Percentiles rank a stretch among this genome's conserved stretches.
Evolutionary conservation across 2,329 filamentous ascomycete species (phyloP).

Genomic region (Aspergillus felis): DNA sequence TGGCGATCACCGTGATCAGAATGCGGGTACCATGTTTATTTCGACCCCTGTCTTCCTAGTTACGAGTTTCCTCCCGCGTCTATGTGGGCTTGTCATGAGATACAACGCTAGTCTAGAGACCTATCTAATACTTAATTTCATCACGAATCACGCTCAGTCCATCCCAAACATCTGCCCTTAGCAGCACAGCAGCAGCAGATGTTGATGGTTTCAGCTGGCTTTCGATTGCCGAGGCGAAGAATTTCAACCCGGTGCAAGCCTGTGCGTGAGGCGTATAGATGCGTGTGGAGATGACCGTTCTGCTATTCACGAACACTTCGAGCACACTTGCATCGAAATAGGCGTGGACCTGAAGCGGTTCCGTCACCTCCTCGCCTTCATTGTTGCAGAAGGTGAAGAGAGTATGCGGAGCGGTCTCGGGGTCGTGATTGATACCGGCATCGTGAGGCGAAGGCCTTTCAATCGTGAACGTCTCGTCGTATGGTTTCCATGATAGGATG

Average conservation of each 20-base stretch:
- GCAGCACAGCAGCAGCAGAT: slow-evolving; percentile 9
- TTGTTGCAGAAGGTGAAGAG: slow-evolving; percentile 37
- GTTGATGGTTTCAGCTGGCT: background rate
- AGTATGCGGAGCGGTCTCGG: slow-evolving; percentile 43
- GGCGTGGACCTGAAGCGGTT: slow-evolving; percentile 39
- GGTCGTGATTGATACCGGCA: slow-evolving; percentile 32
- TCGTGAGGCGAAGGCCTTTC: slow-evolving; percentile 29
- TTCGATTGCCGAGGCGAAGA: slow-evolving; percentile 17
- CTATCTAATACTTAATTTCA: slow-evolving; percentile 10
- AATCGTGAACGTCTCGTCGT: slow-evolving; percentile 40
- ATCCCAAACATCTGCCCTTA: slow-evolving; percentile 22
- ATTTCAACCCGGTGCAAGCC: slow-evolving; percentile 13
- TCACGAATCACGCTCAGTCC: slow-evolving; percentile 11
- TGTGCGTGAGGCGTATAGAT: slow-evolving; percentile 25
- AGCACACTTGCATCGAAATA: slow-evolving; percentile 43
- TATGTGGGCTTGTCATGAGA: slow-evolving; percentile 11
- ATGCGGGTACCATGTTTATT: background rate
- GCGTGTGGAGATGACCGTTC: slow-evolving; percentile 41
- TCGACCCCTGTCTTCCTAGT: background rate
- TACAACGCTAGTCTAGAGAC: slow-evolving; percentile 15
- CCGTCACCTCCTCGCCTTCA: slow-evolving; percentile 20
- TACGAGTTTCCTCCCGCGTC: background rate
- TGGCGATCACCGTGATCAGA: background rate
- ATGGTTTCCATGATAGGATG: slow-evolving; percentile 37
- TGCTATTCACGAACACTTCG: slow-evolving; percentile 46